Conservation (phyloP, 192 early-diverging fungal species). For the Umbelopsis vinacea region DNA sequence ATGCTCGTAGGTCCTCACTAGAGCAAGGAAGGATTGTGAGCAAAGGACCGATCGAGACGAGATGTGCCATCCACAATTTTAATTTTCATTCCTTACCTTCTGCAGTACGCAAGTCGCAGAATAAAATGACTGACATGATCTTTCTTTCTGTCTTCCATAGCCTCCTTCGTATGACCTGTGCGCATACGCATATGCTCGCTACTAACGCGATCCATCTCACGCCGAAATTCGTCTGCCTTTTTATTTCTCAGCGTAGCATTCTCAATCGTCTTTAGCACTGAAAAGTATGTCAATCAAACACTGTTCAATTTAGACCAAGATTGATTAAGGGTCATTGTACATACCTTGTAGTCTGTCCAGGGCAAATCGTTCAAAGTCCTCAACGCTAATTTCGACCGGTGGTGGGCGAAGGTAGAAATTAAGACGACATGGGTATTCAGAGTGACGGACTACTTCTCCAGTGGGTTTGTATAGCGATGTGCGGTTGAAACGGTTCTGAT, state of each 20-base stretch:
- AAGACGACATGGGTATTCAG: slow-evolving; percentile 52
- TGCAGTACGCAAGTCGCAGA: slow-evolving; percentile 72
- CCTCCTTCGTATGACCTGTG: slow-evolving; percentile 52
- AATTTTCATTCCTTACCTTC: slow-evolving; percentile 48
- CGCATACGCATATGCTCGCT: slow-evolving; percentile 68
- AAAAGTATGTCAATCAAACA: not conserved
- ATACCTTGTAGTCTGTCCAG: slow-evolving; percentile 75
- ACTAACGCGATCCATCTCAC: slow-evolving; percentile 53
- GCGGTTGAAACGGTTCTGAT: slow-evolving; percentile 12
- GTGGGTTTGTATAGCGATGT: not conserved
- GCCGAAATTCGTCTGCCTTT: slow-evolving; percentile 59
- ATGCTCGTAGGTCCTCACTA: slow-evolving; percentile 72
- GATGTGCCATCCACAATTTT: not conserved
- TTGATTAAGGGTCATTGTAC: no score
- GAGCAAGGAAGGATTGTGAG: not conserved
- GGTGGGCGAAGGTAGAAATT: slow-evolving; percentile 76
- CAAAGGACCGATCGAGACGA: not conserved
- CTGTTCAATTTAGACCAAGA: not conserved
- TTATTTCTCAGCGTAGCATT: slow-evolving; percentile 76
- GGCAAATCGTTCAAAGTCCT: slow-evolving; percentile 75
- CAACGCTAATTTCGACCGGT: slow-evolving; percentile 63
- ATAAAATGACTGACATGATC: slow-evolving; percentile 87
- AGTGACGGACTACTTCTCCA: slow-evolving; percentile 21
- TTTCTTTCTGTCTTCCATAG: slow-evolving; percentile 69
- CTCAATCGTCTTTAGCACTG: slow-evolving; percentile 84